Conservation (phyloP, 257 asterid species). For the Thymus quinquecostatus region DNA sequence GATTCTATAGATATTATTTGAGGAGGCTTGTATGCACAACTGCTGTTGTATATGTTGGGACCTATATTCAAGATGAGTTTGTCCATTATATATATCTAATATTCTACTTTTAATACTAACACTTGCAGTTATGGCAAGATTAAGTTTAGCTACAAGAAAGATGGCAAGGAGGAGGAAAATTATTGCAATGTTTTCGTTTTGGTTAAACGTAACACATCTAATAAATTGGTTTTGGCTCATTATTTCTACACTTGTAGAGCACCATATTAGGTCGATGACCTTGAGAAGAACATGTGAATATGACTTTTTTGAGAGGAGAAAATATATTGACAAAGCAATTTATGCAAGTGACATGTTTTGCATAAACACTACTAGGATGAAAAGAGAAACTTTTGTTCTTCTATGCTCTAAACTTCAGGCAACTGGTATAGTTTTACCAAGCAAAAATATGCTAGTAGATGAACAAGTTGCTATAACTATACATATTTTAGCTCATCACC, state of each 20-base stretch:
- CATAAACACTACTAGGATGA: slow-evolving; percentile 2
- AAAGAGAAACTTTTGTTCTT: not conserved
- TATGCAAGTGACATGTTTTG: not conserved
- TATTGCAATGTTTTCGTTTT: not conserved
- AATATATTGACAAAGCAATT: not conserved
- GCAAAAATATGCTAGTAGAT: slow-evolving; percentile 5
- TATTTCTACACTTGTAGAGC: not conserved
- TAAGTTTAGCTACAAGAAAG: no score
- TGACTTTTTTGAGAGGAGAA: slow-evolving; percentile 3
- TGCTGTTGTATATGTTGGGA: no score
- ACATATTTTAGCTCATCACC: not conserved
- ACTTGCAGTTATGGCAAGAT: no score
- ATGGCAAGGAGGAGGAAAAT: slow-evolving; percentile 1
- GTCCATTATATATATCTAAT: no score
- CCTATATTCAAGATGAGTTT: no score
- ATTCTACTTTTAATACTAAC: no score
- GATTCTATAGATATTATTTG: no score
- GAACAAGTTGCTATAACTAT: not conserved
- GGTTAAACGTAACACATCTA: slow-evolving; percentile 14
- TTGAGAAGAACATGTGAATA: not conserved
- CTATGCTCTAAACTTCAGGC: slow-evolving; percentile 5
- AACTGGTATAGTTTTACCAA: not conserved
- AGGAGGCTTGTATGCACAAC: no score
- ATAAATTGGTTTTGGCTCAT: slow-evolving; percentile 24
- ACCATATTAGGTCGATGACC: not conserved